phyloP scores from a whole-genome alignment of 192 early-diverging fungal genomes.

The Coemansia sp. region DNA sequence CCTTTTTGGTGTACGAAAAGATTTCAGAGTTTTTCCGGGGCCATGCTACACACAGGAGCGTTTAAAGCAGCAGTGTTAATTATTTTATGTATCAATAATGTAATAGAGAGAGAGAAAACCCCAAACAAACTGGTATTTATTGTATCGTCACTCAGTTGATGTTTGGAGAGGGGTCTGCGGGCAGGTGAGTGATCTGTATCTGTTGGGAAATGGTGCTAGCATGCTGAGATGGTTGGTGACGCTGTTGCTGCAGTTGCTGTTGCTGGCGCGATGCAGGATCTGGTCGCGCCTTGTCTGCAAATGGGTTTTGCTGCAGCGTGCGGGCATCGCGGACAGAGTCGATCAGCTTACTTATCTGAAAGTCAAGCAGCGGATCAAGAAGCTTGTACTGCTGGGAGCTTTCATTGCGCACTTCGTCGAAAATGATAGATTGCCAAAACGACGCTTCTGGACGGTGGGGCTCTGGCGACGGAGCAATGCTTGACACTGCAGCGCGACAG shows the following conservation, averaged over 20 bases:
- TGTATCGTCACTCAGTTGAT: too few species aligned
- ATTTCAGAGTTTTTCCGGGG: slow-evolving; percentile 62
- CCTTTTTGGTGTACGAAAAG: slow-evolving; percentile 95
- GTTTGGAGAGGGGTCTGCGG: too few species aligned
- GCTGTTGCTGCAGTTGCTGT: neutral
- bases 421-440: slow-evolving; percentile 42
- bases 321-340: slow-evolving; percentile 36
- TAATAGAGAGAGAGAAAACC: too few species aligned
- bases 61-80: neutral
- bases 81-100: too few species aligned
- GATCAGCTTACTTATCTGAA: slow-evolving; percentile 46
- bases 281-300: slow-evolving; percentile 5
- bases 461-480: neutral
- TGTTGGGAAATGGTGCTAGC: too few species aligned
- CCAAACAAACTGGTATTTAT: too few species aligned
- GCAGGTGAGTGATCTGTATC: too few species aligned
- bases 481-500: neutral
- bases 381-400: slow-evolving; percentile 52
- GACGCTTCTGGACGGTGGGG: slow-evolving; percentile 11
- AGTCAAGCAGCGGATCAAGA: slow-evolving; percentile 51
- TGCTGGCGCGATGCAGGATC: slow-evolving; percentile 2
- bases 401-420: slow-evolving; percentile 44
- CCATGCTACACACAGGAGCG: slow-evolving; percentile 30
- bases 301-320: slow-evolving; percentile 19
- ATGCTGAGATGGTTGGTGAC: neutral